Evolutionary conservation across 352 stramenopile genomes (phyloP), one percentile per base, ranked within the genome.

Genomic region (Aphanomyces cochlioides): DNA sequence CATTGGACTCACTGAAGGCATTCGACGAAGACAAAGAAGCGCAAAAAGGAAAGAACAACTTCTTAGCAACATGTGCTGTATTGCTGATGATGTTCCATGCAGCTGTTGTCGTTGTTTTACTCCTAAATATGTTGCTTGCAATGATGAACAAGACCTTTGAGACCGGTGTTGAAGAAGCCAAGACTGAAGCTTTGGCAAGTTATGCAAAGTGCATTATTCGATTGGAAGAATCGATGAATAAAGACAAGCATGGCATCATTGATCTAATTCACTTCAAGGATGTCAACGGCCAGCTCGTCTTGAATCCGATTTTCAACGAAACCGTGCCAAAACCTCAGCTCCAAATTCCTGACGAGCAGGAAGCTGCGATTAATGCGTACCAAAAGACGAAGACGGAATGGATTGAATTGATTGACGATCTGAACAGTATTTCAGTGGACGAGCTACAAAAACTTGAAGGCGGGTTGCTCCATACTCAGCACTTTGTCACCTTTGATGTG

Each of bases 121-220:
- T 70, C 4, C 38, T 70, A 7, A 70, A 70, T 21, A 41, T 70
- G 7, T 38, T 70, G 17, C 34, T 70, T 17, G 64, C 64, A 4
- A 64, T 63, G 64, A 70, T 70, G 64, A 70, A 70, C 54, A 63
- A 70, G 21, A 70, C 64, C 10, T 47, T 70, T 4, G 64, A 70
- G 39, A 38, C 12, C 10, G 64, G 64, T 3, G n/a, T 70, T 39
- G 64, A 70, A 47, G 50, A 53, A 37, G 64, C 64, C 40, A 60
- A 70, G 38, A 70, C 64, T 1, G 64, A 70, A 28, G 64, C 64
- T 37, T 36, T 70, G 12, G 47, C 64, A 36, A 56, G 37, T 17
- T 70, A 70, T 36, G 64, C 45, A 8, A 10, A 61, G 13, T 60
- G 48, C 37, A 70, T 70, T 36, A 17, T 70, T 3, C 64, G 64